Evolutionary conservation across 2,329 filamentous ascomycete species (phyloP), one percentile per base, ranked within the genome.

Genomic region (Leptodontidium sp.): DNA sequence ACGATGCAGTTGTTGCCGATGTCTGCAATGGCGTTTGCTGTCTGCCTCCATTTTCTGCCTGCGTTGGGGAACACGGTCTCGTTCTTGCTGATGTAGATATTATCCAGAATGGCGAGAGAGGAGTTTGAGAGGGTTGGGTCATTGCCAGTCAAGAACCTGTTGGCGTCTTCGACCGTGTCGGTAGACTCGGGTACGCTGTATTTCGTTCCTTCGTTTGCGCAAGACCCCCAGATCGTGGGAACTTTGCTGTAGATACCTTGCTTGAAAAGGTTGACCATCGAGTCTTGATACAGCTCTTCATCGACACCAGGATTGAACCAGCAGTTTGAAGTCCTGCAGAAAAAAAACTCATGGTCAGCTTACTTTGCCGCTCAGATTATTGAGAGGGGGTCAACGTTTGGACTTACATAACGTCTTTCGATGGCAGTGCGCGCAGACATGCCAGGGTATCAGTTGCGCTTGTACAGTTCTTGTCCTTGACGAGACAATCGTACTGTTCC

Each of bases 1-100:
- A 85, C 86, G 0, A 89, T 87, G 71, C 90, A 92, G 72, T 83
- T 88, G 77, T 91, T 91, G 4, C 88, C 83, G 72, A 91, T 82
- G 71, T 92, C 88, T 17, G 88, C 89, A 72, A 91, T 90, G 4
- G 84, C 87, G 53, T 86, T 83, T 68, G 84, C 82, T 1, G 84
- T 81, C 64, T 88, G 85, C 1, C 84, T 83, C 87, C 88, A 91
- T 78, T 85, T 90, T 45, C 81, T 79, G 1, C 86, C 86, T 0
- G 79, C 75, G 61, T 78, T 77, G 0, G 87, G 89, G 2, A 77
- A 78, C 15, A 53, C 50, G 0, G 79, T 80, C 21, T 35, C 45
- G 45, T 80, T 75, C 57, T 83, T 78, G 38, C 80, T 74, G 45
- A 89, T 86, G 75, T 90, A 92, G 26, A 88, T 79, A 0, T 75